These are phyloP conservation scores for Euphorbia tirucalli DNA, from an alignment of 345 rosid genomes.

Conservation along the genomic window DNA sequence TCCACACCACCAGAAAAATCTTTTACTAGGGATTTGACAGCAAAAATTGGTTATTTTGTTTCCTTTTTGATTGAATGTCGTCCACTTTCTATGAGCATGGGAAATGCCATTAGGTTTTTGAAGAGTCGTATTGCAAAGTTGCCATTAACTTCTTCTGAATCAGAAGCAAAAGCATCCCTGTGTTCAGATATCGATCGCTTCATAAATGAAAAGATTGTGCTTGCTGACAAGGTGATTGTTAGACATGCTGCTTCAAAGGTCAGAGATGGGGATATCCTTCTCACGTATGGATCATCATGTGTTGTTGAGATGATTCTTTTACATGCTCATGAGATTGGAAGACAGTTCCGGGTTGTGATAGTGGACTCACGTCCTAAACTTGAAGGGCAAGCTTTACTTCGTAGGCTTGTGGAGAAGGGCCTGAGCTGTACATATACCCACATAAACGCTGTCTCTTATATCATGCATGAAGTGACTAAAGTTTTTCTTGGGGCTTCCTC, in stretches of 20 bases:
- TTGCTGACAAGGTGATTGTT: constrained; percentile 74
- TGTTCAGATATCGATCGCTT: constrained; percentile 71
- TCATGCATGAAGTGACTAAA: constrained; percentile 90
- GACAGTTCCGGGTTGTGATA: constrained; percentile 75
- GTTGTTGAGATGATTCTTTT: constrained; percentile 85
- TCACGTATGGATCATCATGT: constrained; percentile 79
- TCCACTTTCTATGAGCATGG: constrained; percentile 93
- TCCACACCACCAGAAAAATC: constrained; percentile 70
- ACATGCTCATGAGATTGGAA: constrained; percentile 78
- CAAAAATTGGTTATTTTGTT: constrained; percentile 72
- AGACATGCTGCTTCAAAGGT: constrained; percentile 80
- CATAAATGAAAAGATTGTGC: constrained; percentile 74
- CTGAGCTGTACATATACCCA: constrained; percentile 80
- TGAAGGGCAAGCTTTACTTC: constrained; percentile 80
- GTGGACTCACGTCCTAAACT: constrained; percentile 93
- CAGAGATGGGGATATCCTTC: constrained; percentile 87
- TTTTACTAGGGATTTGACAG: constrained; percentile 72
- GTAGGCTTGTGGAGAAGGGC: constrained; percentile 82
- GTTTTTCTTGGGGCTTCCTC: constrained; percentile 94
- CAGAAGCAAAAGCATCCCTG: constrained; percentile 74
- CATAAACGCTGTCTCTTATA: constrained; percentile 82
- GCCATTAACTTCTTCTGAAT: constrained; percentile 62
- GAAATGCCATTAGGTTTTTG: constrained; percentile 76
- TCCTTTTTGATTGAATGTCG: constrained; percentile 86
- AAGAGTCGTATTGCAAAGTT: constrained; percentile 70